These are phyloP conservation scores for Clavispora asparagi DNA, from an alignment of 805 yeast genomes.

Conservation along the genomic window DNA sequence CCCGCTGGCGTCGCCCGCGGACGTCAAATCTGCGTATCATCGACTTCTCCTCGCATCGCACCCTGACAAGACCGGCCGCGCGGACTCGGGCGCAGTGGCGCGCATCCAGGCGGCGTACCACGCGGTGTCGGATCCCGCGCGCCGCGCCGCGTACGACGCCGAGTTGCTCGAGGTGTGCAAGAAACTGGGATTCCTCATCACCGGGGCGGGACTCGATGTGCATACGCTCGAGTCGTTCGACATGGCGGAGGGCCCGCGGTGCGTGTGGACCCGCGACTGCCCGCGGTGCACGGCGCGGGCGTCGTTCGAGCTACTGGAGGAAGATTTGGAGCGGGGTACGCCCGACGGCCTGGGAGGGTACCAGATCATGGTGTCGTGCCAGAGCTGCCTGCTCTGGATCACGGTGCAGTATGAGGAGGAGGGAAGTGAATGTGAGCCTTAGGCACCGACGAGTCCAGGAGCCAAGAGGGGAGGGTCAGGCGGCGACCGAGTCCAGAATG, in stretches of 20 bases:
- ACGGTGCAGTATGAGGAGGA: conserved; percentile 62
- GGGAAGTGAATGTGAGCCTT: not conserved
- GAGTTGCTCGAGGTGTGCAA: conserved; percentile 30
- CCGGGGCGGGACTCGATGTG: conserved; percentile 67
- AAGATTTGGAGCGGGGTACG: conserved; percentile 51
- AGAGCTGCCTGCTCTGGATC: conserved; percentile 82
- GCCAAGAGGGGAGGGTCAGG: too few species aligned
- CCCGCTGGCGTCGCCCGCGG: conserved; percentile 28
- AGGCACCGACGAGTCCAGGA: too few species aligned
- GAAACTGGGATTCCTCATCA: conserved; percentile 33
- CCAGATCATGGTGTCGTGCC: conserved; percentile 74
- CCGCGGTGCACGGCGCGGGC: conserved; percentile 55
- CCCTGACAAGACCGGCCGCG: conserved; percentile 60
- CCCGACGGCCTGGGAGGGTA: conserved; percentile 48
- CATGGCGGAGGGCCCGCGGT: conserved; percentile 33
- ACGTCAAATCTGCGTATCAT: conserved; percentile 62
- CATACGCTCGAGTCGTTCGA: conserved; percentile 60
- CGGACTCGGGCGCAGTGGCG: conserved; percentile 22
- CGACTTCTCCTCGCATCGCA: conserved; percentile 56
- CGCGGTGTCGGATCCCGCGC: conserved; percentile 39
- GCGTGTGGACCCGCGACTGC: conserved; percentile 46
- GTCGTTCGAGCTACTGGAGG: conserved; percentile 59
- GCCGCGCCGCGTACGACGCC: conserved; percentile 49
- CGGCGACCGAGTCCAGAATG: too few species aligned
- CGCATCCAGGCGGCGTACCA: conserved; percentile 61